These are phyloP conservation scores for Panaeolus papilionaceus DNA, from an alignment of 768 basidiomycete genomes.

Conservation along the genomic window DNA sequence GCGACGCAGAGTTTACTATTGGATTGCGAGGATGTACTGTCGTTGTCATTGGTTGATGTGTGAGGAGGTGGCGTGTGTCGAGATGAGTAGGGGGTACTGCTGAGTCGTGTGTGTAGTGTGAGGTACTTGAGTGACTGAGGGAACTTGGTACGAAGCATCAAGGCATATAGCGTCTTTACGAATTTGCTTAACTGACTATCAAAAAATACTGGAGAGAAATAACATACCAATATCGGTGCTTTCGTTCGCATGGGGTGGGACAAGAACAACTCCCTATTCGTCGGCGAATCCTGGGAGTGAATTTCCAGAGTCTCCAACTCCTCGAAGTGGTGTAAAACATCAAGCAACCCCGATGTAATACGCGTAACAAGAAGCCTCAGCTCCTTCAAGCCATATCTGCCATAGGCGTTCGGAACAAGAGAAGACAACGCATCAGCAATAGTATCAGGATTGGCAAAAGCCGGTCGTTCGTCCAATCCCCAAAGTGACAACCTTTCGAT, in stretches of 20 bases:
- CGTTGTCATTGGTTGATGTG: conserved; percentile 23
- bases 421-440: conserved; percentile 25
- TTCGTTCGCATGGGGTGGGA: conserved; percentile 23
- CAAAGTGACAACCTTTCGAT: conserved; percentile 32
- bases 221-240: conserved; percentile 28
- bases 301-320: conserved; percentile 26
- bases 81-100: conserved; percentile 20
- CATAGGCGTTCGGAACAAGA: conserved; percentile 25
- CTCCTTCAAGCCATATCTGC: conserved; percentile 26
- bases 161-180: conserved; percentile 28
- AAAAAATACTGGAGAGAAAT: neutral
- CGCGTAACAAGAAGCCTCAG: conserved; percentile 30
- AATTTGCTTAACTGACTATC: neutral
- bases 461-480: conserved; percentile 36
- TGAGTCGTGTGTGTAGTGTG: conserved; percentile 33
- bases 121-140: conserved; percentile 28
- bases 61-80: neutral
- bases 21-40: neutral
- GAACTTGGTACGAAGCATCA: conserved; percentile 27
- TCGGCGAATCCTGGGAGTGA: conserved; percentile 31
- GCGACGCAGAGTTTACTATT: neutral
- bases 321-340: conserved; percentile 24
- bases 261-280: conserved; percentile 23
- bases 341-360: conserved; percentile 28
- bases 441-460: conserved; percentile 29